Evolutionary conservation across 495 filamentous ascomycete genomes (phyloP).

Genomic region (Bombardia bombarda): DNA sequence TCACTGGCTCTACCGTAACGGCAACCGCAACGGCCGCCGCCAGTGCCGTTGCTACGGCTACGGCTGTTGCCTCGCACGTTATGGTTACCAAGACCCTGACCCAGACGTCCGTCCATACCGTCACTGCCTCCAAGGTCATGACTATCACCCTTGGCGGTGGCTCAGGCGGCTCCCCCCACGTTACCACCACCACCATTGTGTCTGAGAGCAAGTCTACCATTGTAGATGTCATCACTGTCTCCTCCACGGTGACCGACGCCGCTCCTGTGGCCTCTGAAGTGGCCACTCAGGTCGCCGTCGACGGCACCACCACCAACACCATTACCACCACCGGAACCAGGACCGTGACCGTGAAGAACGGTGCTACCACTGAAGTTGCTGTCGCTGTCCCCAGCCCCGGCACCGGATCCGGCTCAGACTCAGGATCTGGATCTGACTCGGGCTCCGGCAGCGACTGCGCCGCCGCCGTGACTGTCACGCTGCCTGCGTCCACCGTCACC

Average conservation of each 20-base stretch:
- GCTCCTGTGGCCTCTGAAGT: not conserved
- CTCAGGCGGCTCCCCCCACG: constrained; percentile 9
- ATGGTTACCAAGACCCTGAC: constrained; percentile 14
- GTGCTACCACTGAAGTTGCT: constrained; percentile 7
- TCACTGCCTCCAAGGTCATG: constrained; percentile 19
- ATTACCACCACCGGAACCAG: constrained; percentile 31
- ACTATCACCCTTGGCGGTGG: constrained; percentile 31
- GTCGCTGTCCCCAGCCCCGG: constrained; percentile 5
- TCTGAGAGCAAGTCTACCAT: constrained; percentile 24
- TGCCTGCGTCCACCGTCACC: constrained; percentile 26
- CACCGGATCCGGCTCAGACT: constrained; percentile 12
- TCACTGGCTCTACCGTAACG: constrained; percentile 24
- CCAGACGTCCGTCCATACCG: constrained; percentile 13
- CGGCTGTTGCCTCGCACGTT: constrained; percentile 7
- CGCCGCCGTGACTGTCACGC: constrained; percentile 31
- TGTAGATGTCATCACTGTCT: constrained; percentile 14
- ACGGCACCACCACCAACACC: constrained; percentile 27
- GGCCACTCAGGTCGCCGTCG: constrained; percentile 4
- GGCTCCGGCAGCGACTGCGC: constrained; percentile 18
- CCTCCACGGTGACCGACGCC: constrained; percentile 1
- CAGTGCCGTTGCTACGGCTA: constrained; percentile 6
- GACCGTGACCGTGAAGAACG: constrained; percentile 28
- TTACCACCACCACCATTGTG: constrained; percentile 30
- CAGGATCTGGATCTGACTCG: constrained; percentile 9
- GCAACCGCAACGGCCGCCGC: constrained; percentile 11